phyloP scores from a whole-genome alignment of 495 filamentous ascomycete genomes.

The Penicillium egyptiacum region DNA sequence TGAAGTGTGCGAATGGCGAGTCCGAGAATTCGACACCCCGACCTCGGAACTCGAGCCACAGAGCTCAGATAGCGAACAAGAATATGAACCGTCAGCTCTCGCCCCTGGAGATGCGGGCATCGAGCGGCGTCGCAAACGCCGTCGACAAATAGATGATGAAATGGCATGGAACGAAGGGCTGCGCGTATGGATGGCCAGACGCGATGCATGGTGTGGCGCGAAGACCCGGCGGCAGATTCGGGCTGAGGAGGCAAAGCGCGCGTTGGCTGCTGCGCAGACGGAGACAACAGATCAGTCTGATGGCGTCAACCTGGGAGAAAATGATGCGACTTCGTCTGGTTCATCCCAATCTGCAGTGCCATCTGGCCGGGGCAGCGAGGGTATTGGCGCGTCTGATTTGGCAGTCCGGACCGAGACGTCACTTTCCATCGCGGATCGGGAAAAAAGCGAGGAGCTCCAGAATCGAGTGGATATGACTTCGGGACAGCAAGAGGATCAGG shows the following conservation, averaged over 20 bases:
- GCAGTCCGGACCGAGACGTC: conserved; percentile 31
- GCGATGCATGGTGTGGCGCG: conserved; percentile 89
- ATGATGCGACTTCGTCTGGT: conserved; percentile 11
- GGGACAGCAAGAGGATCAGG: conserved; percentile 15
- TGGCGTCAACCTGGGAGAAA: conserved; percentile 9
- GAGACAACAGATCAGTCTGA: conserved; percentile 7
- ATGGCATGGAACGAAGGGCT: conserved; percentile 82
- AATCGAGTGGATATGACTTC: conserved; percentile 14
- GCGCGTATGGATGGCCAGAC: conserved; percentile 66
- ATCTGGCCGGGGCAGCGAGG: conserved; percentile 4
- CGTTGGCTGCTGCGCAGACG: conserved; percentile 1
- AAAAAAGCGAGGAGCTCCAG: conserved; percentile 19
- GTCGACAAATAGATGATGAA: conserved; percentile 65
- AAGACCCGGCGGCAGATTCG: conserved; percentile 36
- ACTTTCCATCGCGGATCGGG: conserved; percentile 28
- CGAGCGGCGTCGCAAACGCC: conserved; percentile 58
- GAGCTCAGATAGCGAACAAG: conserved; percentile 27
- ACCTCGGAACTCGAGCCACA: conserved; percentile 45
- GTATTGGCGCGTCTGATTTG: conserved; percentile 33
- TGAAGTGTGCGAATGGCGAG: conserved; percentile 43
- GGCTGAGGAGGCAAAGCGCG: conserved; percentile 19
- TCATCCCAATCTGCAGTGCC: conserved; percentile 7
- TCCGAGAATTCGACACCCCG: conserved; percentile 44
- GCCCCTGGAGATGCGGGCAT: conserved; percentile 26
- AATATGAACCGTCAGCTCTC: conserved; percentile 9